Percentiles rank a stretch among this genome's conserved stretches.
phyloP scores from a whole-genome alignment of 305 asterid genomes.

The Rubia peregrina region DNA sequence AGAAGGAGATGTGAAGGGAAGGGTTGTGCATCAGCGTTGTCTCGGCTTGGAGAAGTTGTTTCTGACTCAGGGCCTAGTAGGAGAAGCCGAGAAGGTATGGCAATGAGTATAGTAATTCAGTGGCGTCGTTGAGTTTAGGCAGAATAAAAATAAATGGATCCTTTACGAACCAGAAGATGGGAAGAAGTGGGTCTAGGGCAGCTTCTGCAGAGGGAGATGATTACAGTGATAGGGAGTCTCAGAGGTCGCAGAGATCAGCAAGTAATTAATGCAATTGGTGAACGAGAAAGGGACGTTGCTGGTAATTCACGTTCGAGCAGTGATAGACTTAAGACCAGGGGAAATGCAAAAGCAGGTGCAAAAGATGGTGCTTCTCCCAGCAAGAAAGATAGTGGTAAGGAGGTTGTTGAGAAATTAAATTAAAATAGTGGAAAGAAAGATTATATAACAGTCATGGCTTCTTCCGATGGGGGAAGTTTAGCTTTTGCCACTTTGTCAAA shows the following conservation, averaged over 20 bases:
- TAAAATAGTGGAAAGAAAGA: conserved; percentile 24
- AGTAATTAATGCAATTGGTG: conserved; percentile 28
- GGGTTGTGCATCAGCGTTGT: conserved; percentile 47
- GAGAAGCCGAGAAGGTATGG: conserved; percentile 47
- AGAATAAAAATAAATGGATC: conserved; percentile 56
- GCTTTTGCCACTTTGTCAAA: conserved; percentile 48
- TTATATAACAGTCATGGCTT: conserved; percentile 20
- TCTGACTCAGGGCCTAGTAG: conserved; percentile 42
- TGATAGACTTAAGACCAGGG: conserved; percentile 32
- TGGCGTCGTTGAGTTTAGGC: conserved; percentile 37
- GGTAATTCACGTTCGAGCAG: conserved; percentile 30
- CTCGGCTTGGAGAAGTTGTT: conserved; percentile 49
- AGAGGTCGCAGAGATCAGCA: too few species aligned
- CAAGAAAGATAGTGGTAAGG: conserved; percentile 28
- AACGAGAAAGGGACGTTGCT: conserved; percentile 30
- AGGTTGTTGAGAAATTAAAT: conserved; percentile 29
- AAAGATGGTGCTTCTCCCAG: conserved; percentile 25
- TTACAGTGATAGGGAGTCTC: conserved; percentile 30
- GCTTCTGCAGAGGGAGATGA: conserved; percentile 35
- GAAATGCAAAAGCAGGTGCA: conserved; percentile 43
- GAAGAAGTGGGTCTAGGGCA: conserved; percentile 48
- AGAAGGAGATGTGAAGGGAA: conserved; percentile 30
- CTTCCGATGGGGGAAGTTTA: conserved; percentile 28
- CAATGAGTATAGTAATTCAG: conserved; percentile 38
- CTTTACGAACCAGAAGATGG: conserved; percentile 37